Evolutionary conservation across 257 asterid genomes (phyloP).

Genomic region (Petrea volubilis): DNA sequence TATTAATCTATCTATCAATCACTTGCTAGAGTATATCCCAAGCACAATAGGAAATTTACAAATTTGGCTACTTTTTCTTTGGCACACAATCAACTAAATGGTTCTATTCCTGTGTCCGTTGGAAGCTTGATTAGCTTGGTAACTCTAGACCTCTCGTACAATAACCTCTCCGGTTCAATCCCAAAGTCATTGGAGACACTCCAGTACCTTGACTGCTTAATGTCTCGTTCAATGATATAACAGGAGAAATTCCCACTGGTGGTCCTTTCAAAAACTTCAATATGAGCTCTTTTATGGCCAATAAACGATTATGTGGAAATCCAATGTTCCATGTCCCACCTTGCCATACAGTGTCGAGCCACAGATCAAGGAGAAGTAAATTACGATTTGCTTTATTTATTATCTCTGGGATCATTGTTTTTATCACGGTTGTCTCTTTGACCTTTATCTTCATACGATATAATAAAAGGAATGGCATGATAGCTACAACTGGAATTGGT

Average conservation of each 20-base stretch:
- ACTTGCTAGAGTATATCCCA: neutral
- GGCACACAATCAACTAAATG: neutral
- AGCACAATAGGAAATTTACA: neutral
- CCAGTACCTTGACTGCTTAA: neutral
- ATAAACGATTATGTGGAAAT: neutral
- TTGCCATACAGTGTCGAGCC: neutral
- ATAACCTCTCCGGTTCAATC: no score
- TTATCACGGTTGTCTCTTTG: no score
- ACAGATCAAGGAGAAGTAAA: neutral
- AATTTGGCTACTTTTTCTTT: neutral
- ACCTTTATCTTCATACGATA: no score
- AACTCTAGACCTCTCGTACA: no score
- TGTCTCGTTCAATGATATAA: neutral
- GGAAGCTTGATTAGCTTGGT: neutral
- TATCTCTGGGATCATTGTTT: no score
- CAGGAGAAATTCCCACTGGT: constrained; percentile 1
- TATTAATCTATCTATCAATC: neutral
- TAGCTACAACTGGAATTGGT: neutral
- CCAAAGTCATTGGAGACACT: no score
- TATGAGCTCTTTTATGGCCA: neutral
- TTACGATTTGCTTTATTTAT: no score
- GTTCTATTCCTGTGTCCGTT: neutral
- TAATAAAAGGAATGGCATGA: no score
- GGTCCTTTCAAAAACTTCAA: neutral
- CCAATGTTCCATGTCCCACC: neutral